Evolutionary conservation across 2,329 filamentous ascomycete genomes (phyloP).

Genomic region (Fusarium metavorans): DNA sequence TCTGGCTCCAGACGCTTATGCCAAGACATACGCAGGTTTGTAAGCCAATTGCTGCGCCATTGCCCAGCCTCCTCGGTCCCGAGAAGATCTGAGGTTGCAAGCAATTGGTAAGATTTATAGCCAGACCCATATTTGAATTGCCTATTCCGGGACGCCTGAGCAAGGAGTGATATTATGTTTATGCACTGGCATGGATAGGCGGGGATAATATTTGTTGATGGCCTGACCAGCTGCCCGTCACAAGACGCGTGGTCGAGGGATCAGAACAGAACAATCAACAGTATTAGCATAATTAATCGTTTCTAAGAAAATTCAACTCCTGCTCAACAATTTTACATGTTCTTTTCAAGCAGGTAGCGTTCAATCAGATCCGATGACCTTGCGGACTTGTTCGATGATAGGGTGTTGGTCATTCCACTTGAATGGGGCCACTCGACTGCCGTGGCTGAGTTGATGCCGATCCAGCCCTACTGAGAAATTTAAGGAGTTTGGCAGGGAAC

Average conservation of each 20-base stretch:
- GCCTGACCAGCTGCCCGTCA: neutral
- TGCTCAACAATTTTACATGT: neutral
- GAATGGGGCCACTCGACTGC: neutral
- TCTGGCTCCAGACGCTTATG: neutral
- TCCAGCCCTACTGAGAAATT: neutral
- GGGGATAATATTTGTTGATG: neutral
- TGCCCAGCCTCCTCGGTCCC: neutral
- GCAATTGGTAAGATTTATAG: neutral
- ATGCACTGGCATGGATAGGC: neutral
- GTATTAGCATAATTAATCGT: no score
- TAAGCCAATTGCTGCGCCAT: neutral
- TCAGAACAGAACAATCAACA: neutral
- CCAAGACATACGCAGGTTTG: neutral
- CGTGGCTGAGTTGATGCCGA: neutral
- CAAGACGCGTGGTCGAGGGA: neutral
- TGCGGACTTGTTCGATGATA: neutral
- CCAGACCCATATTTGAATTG: neutral
- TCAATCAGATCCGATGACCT: neutral
- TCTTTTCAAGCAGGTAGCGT: neutral
- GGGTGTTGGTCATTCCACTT: neutral
- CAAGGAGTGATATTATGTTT: neutral
- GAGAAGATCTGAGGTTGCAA: neutral
- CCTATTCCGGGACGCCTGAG: neutral
- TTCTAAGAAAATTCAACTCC: no score
- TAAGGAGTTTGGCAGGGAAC: neutral